Evolutionary conservation across 2,329 filamentous ascomycete species (phyloP).

Genomic region (Beauveria caledonica): DNA sequence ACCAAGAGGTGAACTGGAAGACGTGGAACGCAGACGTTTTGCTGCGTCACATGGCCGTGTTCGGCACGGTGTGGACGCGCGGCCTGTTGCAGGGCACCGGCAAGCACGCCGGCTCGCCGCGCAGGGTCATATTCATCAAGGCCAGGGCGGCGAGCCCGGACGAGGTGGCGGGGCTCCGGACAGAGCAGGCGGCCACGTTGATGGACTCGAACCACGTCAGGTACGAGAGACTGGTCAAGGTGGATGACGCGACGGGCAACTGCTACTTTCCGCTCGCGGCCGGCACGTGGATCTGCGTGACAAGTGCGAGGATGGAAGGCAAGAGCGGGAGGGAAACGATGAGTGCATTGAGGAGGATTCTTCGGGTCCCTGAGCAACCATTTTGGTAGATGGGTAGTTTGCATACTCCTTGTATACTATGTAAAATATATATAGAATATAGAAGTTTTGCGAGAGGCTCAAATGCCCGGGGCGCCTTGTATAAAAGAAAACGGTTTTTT

Average conservation of each 20-base stretch:
- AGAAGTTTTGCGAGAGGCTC: too few species aligned
- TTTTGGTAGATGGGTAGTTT: too few species aligned
- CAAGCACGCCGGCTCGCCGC: conserved; percentile 16
- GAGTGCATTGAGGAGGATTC: conserved; percentile 19
- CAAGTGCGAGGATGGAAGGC: conserved; percentile 26
- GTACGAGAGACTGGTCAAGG: conserved; percentile 1
- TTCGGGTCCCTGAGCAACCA: background rate
- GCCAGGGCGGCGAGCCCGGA: conserved; percentile 18
- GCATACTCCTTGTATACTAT: too few species aligned
- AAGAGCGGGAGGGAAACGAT: conserved; percentile 20
- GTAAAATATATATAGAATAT: too few species aligned
- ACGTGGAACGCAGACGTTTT: conserved; percentile 47
- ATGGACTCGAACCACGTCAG: background rate
- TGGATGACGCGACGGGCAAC: conserved; percentile 15
- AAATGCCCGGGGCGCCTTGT: too few species aligned
- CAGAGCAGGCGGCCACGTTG: background rate
- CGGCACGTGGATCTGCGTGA: conserved; percentile 20
- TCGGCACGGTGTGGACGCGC: conserved; percentile 59
- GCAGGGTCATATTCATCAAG: conserved; percentile 33
- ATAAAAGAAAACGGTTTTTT: too few species aligned
- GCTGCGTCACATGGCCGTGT: conserved; percentile 44
- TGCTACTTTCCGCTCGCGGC: conserved; percentile 17
- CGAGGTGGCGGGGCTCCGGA: conserved; percentile 4
- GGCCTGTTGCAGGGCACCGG: conserved; percentile 17
- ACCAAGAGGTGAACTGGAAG: conserved; percentile 55